Evolutionary conservation across 768 basidiomycete species (phyloP), one percentile per base, ranked within the genome.

Genomic region (Lactifluus subvellereus): DNA sequence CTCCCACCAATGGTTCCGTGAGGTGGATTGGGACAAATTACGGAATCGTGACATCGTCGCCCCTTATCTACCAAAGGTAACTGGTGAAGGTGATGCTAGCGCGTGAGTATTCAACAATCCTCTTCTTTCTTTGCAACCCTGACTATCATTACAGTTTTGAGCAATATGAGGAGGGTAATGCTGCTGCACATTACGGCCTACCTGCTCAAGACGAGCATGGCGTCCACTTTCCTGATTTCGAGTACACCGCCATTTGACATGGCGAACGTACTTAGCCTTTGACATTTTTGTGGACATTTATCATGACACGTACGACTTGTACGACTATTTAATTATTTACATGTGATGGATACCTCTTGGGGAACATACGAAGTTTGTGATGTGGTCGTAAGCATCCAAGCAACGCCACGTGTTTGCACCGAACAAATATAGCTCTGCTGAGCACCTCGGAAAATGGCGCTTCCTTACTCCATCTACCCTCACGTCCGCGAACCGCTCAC

Each of bases 81-180:
- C 78, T 38, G 88, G 93, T 9, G 97, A 98, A 11, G 97, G 97
- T 1, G 97, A 99, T 74, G 90, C 96, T 6, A 94, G 91, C 84
- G 89, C 89, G 89, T 91, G 72, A 74, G 89, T 83, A 42, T 30
- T 55, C 14, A n/a, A 14, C n/a, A 57, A 30, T 30, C 60, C 53
- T 27, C 22, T 49, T 42, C 10, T 42, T 56, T n/a, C n/a, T 4
- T 40, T 16, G 43, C 27, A 48, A n/a, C 3, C 11, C 45, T 60
- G 38, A 67, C 32, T 38, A n/a, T 14, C 16, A 54, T 27, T 37
- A 10, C 68, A 91, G 89, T 22, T 92, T 91, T 67, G 90, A 91
- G 68, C 78, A 76, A 52, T 91, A 91, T 68, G 86, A 89, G 1
- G 90, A 91, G 71, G 89, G 88, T 67, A 83, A 87, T 69, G 85